phyloP scores from a whole-genome alignment of 805 yeast genomes.

The Pichia insulana region DNA sequence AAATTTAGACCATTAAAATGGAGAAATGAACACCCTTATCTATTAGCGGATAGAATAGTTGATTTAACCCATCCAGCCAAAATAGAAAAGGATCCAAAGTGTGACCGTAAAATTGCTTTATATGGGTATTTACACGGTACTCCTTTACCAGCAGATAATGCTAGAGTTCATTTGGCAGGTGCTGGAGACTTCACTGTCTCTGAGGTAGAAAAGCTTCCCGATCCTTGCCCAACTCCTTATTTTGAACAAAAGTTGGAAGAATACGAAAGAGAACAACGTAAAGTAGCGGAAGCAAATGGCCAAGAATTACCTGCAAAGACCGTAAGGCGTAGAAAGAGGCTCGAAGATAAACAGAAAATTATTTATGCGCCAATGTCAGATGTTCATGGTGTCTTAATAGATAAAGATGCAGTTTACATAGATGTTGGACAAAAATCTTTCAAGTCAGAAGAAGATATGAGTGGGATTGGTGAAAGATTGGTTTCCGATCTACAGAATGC shows the following conservation, averaged over 20 bases:
- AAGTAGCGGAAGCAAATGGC: slow-evolving; percentile 55
- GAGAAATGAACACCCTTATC: slow-evolving; percentile 97
- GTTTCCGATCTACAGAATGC: slow-evolving; percentile 77
- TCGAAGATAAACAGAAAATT: slow-evolving; percentile 88
- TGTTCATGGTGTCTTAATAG: slow-evolving; percentile 97
- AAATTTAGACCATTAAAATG: slow-evolving; percentile 98
- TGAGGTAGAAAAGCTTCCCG: slow-evolving; percentile 82
- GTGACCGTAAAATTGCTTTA: slow-evolving; percentile 82
- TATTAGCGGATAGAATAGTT: slow-evolving; percentile 79
- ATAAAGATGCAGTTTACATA: slow-evolving; percentile 94
- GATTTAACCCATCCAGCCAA: slow-evolving; percentile 89
- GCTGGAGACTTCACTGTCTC: slow-evolving; percentile 80
- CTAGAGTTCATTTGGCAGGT: slow-evolving; percentile 89
- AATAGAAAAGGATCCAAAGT: slow-evolving; percentile 69
- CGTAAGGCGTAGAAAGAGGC: slow-evolving; percentile 65
- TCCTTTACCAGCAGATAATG: slow-evolving; percentile 57
- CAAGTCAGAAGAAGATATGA: slow-evolving; percentile 23
- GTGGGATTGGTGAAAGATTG: slow-evolving; percentile 77
- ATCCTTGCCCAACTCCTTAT: slow-evolving; percentile 97
- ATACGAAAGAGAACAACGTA: slow-evolving; percentile 62
- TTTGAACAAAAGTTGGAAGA: slow-evolving; percentile 82
- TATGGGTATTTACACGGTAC: slow-evolving; percentile 96
- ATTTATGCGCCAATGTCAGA: slow-evolving; percentile 99
- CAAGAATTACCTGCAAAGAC: slow-evolving; percentile 40
- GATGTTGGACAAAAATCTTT: slow-evolving; percentile 48